Percentiles rank a stretch among this genome's conserved stretches.
phyloP scores from a whole-genome alignment of 805 yeast species.

The Yarrowia keelungensis region DNA sequence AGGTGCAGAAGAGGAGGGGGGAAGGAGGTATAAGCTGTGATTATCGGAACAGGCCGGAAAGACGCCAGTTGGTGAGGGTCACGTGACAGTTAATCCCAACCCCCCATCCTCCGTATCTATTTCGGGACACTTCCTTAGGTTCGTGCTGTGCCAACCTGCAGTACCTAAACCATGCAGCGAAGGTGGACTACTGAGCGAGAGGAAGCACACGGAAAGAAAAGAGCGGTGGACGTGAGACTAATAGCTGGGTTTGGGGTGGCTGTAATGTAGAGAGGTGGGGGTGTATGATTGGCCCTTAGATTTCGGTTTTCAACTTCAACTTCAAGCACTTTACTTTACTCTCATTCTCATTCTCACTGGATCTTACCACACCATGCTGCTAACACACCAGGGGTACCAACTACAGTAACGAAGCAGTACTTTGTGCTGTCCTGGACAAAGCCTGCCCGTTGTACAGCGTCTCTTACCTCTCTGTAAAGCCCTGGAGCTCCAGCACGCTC shows the following conservation, averaged over 20 bases:
- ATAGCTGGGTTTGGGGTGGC: conserved; percentile 1
- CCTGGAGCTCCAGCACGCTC: no score
- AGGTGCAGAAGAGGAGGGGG: no score
- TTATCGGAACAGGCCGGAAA: no score
- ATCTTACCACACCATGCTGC: no score
- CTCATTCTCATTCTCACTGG: no score
- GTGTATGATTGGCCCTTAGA: no score
- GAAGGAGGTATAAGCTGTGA: no score
- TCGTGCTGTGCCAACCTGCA: conserved; percentile 12
- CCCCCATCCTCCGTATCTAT: not conserved
- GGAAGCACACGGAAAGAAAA: not conserved
- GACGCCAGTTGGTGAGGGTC: not conserved
- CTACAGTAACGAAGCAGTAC: no score
- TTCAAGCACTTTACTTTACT: no score
- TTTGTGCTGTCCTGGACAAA: not conserved
- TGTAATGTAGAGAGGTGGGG: not conserved
- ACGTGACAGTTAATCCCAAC: not conserved
- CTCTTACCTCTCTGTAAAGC: no score
- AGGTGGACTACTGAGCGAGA: conserved; percentile 14
- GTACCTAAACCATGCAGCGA: conserved; percentile 33
- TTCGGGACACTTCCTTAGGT: conserved; percentile 3
- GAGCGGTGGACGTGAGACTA: not conserved
- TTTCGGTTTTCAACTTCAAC: no score
- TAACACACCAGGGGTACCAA: no score
- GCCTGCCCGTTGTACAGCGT: not conserved